phyloP scores from a whole-genome alignment of 2,329 filamentous ascomycete species.

The Chrysosporium keratinophilum region DNA sequence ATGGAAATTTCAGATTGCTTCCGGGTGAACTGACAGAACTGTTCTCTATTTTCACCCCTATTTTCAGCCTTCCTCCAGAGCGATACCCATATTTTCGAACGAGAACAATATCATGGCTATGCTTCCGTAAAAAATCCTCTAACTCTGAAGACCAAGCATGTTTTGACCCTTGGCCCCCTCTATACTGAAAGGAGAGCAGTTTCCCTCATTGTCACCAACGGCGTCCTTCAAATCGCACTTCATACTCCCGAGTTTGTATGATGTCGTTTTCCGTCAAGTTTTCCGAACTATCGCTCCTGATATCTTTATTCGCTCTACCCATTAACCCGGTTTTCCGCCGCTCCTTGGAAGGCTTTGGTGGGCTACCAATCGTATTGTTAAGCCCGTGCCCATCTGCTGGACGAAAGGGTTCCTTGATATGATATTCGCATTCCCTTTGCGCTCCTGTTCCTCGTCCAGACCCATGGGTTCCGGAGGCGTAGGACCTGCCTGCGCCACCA shows the following conservation, averaged over 20 bases:
- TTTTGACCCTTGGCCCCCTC: too few relatives aligned
- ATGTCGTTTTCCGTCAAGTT: slow-evolving; percentile 19
- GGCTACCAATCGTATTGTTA: neutral
- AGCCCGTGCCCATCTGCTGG: neutral
- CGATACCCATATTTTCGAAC: too few relatives aligned
- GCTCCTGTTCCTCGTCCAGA: neutral
- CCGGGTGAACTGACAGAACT: too few relatives aligned
- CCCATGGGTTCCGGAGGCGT: neutral
- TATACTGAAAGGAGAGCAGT: neutral
- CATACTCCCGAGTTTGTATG: slow-evolving; percentile 20
- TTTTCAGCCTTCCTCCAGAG: too few relatives aligned
- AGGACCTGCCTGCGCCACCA: slow-evolving; percentile 8
- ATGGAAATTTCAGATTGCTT: too few relatives aligned
- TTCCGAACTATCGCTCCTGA: slow-evolving; percentile 16
- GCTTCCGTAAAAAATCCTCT: too few relatives aligned
- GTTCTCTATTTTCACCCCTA: too few relatives aligned
- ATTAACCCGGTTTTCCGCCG: neutral
- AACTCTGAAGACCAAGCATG: too few relatives aligned
- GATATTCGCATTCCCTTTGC: slow-evolving; percentile 4
- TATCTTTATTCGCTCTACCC: neutral
- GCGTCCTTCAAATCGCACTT: slow-evolving; percentile 19
- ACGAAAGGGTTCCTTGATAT: neutral
- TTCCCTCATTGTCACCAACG: neutral
- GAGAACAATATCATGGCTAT: too few relatives aligned
- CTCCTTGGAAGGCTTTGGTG: slow-evolving; percentile 1